Conservation (phyloP, 2,329 filamentous ascomycete species). For the Daldinia sp. region DNA sequence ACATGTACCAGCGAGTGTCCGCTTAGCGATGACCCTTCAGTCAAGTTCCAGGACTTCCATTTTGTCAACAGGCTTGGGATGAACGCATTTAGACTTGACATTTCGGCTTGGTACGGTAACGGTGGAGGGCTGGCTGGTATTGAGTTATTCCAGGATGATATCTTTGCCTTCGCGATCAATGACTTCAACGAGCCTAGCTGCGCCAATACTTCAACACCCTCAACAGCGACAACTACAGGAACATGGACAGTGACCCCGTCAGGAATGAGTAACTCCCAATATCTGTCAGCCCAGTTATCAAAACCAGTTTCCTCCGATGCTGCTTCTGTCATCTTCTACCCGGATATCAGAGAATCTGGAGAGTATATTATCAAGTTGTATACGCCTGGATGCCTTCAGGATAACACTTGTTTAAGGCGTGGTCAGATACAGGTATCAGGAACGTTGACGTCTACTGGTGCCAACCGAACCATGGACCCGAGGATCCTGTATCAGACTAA, state of each 20-base stretch:
- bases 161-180: constrained; percentile 85
- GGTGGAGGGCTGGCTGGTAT: constrained; percentile 89
- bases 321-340: constrained; percentile 80
- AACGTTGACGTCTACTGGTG: constrained; percentile 67
- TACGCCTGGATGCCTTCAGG: constrained; percentile 89
- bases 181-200: constrained; percentile 91
- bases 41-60: constrained; percentile 86
- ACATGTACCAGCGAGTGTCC: constrained; percentile 87
- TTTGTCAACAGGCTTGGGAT: constrained; percentile 92
- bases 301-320: constrained; percentile 67
- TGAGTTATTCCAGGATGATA: constrained; percentile 86
- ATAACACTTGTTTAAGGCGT: constrained; percentile 79
- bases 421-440: constrained; percentile 87
- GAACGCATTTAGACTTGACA: constrained; percentile 85
- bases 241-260: constrained; percentile 79
- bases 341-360: constrained; percentile 87
- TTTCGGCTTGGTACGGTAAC: constrained; percentile 86
- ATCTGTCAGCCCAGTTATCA: constrained; percentile 76
- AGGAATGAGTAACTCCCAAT: constrained; percentile 77
- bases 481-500: constrained; percentile 88
- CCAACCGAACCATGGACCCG: constrained; percentile 62
- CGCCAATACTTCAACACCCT: constrained; percentile 71
- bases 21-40: constrained; percentile 75
- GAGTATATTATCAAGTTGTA: constrained; percentile 93
- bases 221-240: constrained; percentile 76